phyloP scores from a whole-genome alignment of 1,139 yeast genomes.

The Saccharomyces hybrid region DNA sequence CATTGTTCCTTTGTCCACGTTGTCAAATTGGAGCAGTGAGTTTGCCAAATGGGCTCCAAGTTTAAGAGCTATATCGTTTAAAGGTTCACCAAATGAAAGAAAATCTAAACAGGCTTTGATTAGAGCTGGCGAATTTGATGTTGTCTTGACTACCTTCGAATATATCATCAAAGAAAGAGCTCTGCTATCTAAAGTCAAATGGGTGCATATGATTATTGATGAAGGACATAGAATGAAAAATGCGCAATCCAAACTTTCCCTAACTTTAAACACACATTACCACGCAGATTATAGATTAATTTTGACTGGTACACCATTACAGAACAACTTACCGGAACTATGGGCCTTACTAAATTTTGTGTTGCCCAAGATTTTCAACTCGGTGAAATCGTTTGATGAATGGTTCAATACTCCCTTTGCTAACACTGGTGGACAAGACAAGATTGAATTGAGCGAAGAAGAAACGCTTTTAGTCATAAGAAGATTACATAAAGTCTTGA shows the following conservation, averaged over 20 bases:
- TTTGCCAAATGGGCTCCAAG: constrained; percentile 85
- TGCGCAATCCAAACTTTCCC: constrained; percentile 64
- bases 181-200: constrained; percentile 55
- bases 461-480: constrained; percentile 88
- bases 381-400: constrained; percentile 79
- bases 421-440: constrained; percentile 73
- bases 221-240: constrained; percentile 89
- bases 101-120: constrained; percentile 56
- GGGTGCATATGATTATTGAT: constrained; percentile 84
- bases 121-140: constrained; percentile 62
- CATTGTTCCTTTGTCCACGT: constrained; percentile 75
- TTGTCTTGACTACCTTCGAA: constrained; percentile 71
- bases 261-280: constrained; percentile 62
- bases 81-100: constrained; percentile 68
- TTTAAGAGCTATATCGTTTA: constrained; percentile 59
- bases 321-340: constrained; percentile 74
- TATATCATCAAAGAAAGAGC: constrained; percentile 70
- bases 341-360: constrained; percentile 79
- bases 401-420: constrained; percentile 86
- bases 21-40: constrained; percentile 79
- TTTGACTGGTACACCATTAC: constrained; percentile 82
- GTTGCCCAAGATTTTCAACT: constrained; percentile 71
- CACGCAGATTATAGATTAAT: constrained; percentile 71
- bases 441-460: constrained; percentile 78
- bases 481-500: constrained; percentile 88